phyloP scores from a whole-genome alignment of 1,139 yeast species.

The Cylindricascospora bacillispora region DNA sequence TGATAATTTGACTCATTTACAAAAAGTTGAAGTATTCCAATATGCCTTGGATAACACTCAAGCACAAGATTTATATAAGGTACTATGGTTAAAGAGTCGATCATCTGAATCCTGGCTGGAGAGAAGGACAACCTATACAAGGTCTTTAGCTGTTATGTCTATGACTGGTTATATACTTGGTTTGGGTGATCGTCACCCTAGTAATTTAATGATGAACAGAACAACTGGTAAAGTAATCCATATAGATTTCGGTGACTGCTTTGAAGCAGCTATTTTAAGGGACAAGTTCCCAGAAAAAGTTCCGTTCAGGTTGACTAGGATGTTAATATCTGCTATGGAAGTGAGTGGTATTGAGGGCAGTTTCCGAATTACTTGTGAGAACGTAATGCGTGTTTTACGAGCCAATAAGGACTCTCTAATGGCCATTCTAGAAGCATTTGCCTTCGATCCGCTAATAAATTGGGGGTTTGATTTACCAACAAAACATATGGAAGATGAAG shows the following conservation, averaged over 20 bases:
- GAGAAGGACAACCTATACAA: slow-evolving; percentile 87
- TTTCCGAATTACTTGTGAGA: slow-evolving; percentile 90
- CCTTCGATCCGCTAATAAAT: slow-evolving; percentile 93
- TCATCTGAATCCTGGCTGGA: slow-evolving; percentile 98
- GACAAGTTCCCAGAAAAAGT: slow-evolving; percentile 98
- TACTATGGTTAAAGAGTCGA: slow-evolving; percentile 88
- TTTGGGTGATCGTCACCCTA: slow-evolving; percentile 95
- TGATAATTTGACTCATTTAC: slow-evolving; percentile 74
- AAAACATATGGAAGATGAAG: slow-evolving; percentile 59
- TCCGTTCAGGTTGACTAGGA: slow-evolving; percentile 90
- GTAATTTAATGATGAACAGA: slow-evolving; percentile 89
- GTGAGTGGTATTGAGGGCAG: slow-evolving; percentile 98
- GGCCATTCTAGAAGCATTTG: slow-evolving; percentile 98
- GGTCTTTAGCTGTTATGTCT: slow-evolving; percentile 96
- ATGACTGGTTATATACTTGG: slow-evolving; percentile 97
- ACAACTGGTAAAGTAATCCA: slow-evolving; percentile 92
- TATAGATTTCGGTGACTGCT: slow-evolving; percentile 98
- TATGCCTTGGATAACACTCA: slow-evolving; percentile 91
- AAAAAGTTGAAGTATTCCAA: slow-evolving; percentile 92
- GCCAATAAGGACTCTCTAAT: slow-evolving; percentile 90
- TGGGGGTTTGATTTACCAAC: slow-evolving; percentile 97
- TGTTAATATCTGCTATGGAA: slow-evolving; percentile 98
- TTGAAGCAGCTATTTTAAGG: slow-evolving; percentile 92
- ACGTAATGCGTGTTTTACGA: slow-evolving; percentile 88
- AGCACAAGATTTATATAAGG: slow-evolving; percentile 93